phyloP scores from a whole-genome alignment of 352 stramenopile species.

The Pythium pyrilobum region DNA sequence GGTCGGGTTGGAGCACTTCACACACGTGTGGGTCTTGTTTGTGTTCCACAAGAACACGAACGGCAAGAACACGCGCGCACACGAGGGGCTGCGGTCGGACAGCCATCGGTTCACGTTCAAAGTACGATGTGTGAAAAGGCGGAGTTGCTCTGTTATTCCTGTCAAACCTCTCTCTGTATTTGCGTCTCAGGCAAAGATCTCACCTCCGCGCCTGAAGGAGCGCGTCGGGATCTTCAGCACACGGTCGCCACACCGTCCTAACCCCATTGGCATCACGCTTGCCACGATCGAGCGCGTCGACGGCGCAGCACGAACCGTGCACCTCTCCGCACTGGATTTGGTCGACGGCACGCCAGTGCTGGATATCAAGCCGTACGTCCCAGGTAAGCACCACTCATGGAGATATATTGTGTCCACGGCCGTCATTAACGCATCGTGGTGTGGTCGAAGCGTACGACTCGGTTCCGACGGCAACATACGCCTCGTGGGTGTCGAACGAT shows the following conservation, averaged over 20 bases:
- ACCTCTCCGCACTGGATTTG: conserved; percentile 89
- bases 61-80: conserved; percentile 64
- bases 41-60: conserved; percentile 91
- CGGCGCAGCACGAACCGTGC: conserved; percentile 46
- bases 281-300: conserved; percentile 86
- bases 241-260: conserved; percentile 95
- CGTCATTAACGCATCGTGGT: not conserved
- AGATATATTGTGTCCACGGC: not conserved
- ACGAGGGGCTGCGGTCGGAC: conserved; percentile 56
- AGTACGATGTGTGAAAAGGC: too few species aligned
- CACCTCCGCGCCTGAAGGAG: conserved; percentile 62
- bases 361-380: conserved; percentile 98
- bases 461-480: conserved; percentile 1
- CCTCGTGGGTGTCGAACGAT: conserved; percentile 17
- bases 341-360: conserved; percentile 96
- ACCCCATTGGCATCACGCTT: conserved; percentile 92
- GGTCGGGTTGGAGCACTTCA: conserved; percentile 67
- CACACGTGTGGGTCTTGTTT: conserved; percentile 88
- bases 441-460: conserved; percentile 13
- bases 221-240: conserved; percentile 94
- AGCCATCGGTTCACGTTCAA: conserved; percentile 73
- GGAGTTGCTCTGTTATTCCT: not conserved
- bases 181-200: conserved; percentile 50
- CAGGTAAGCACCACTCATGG: conserved; percentile 29
- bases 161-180: not conserved